These are phyloP conservation scores for Trifolium fragiferum DNA, from an alignment of 306 rosid genomes.

Conservation along the genomic window DNA sequence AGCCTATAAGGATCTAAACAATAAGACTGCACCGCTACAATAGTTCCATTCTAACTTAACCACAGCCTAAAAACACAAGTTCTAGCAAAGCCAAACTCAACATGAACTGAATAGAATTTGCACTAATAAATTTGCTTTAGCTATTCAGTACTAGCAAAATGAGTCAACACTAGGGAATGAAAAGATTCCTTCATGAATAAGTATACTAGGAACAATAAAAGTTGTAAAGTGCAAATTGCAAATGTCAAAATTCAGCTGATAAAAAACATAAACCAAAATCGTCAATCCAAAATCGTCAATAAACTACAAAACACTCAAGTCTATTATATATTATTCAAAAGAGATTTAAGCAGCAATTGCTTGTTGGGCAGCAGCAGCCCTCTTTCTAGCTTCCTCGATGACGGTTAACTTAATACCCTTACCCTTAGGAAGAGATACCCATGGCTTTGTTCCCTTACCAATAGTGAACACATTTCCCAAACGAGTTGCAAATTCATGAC, in stretches of 20 bases:
- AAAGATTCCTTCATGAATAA: conserved; percentile 6
- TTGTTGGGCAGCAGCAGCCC: conserved; percentile 67
- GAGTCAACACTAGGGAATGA: background rate
- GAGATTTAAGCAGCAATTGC: conserved; percentile 56
- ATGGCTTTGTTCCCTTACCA: conserved; percentile 76
- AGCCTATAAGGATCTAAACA: too few relatives aligned
- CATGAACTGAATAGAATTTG: background rate
- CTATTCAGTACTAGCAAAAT: background rate
- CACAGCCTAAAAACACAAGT: too few relatives aligned
- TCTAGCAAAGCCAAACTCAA: too few relatives aligned
- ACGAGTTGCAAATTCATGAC: conserved; percentile 79
- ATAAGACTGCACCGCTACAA: too few relatives aligned
- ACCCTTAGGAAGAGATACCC: conserved; percentile 78
- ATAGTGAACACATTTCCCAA: conserved; percentile 72
- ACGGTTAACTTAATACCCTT: conserved; percentile 83
- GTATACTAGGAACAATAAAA: conserved; percentile 23
- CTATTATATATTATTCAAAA: conserved; percentile 9
- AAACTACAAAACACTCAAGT: conserved; percentile 34
- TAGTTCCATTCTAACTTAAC: too few relatives aligned
- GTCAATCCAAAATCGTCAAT: conserved; percentile 25
- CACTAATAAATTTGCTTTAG: background rate
- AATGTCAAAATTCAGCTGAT: conserved; percentile 40
- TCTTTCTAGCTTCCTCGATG: conserved; percentile 79
- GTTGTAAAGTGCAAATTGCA: conserved; percentile 37
- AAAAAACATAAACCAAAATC: conserved; percentile 16